Percentiles rank a stretch among this genome's conserved stretches.
These are phyloP conservation scores for Capsicum chinense DNA, from an alignment of 257 asterid genomes.

Conservation along the genomic window DNA sequence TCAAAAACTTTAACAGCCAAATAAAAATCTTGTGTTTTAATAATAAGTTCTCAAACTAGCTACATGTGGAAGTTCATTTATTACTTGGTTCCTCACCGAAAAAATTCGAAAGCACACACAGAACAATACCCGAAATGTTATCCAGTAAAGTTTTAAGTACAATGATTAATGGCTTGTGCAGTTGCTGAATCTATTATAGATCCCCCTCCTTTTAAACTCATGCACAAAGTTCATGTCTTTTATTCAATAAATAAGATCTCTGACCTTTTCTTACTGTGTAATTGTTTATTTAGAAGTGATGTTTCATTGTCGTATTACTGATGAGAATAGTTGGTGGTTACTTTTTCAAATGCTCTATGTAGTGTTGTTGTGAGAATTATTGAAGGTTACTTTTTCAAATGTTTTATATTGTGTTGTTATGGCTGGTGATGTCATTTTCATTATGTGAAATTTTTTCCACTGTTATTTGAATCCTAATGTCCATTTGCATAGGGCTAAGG, in stretches of 20 bases:
- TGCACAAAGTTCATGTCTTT: not conserved
- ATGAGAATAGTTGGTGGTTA: too few species aligned
- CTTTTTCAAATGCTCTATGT: too few species aligned
- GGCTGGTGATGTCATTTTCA: too few species aligned
- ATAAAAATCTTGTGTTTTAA: not conserved
- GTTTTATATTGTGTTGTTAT: too few species aligned
- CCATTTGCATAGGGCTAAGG: too few species aligned
- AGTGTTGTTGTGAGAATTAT: too few species aligned
- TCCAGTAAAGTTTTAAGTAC: not conserved
- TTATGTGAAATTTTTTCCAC: too few species aligned
- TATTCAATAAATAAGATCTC: conserved; percentile 10
- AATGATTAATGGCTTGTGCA: not conserved
- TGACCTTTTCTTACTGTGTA: conserved; percentile 71
- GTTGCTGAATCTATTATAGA: not conserved
- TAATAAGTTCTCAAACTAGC: not conserved
- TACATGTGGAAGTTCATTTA: not conserved
- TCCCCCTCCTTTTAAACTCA: not conserved
- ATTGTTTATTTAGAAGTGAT: conserved; percentile 39
- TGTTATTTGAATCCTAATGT: too few species aligned
- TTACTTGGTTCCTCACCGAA: not conserved
- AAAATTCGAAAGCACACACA: not conserved
- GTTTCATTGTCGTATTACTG: too few species aligned
- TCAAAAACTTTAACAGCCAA: not conserved
- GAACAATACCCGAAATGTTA: not conserved
- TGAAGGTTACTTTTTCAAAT: too few species aligned